Percentiles rank a stretch among this genome's conserved stretches.
These are phyloP conservation scores for Pythium apleroticum DNA, from an alignment of 352 stramenopile genomes.

Conservation along the genomic window DNA sequence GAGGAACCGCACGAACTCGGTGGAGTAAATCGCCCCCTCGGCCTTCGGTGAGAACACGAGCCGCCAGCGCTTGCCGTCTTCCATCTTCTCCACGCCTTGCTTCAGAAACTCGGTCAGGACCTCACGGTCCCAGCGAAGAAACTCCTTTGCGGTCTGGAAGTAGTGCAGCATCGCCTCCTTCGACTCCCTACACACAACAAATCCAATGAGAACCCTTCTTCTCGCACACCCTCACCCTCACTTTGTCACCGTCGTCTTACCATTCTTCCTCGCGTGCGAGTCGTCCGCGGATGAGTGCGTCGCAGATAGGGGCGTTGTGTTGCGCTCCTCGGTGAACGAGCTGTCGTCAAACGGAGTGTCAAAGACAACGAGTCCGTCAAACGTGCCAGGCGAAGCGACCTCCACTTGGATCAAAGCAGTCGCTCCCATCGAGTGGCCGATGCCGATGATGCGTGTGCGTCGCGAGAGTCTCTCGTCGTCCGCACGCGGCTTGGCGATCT, in stretches of 20 bases:
- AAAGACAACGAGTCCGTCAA: constrained; percentile 38
- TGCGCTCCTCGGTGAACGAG: not conserved
- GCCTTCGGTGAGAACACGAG: constrained; percentile 1
- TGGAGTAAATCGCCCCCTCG: constrained; percentile 14
- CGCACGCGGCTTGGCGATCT: constrained; percentile 15
- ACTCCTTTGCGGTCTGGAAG: constrained; percentile 4
- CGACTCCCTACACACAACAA: constrained; percentile 4
- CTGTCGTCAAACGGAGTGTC: constrained; percentile 21
- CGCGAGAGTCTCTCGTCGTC: constrained; percentile 10
- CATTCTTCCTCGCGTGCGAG: not conserved
- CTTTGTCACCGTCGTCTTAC: too few relatives aligned
- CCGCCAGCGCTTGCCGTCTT: constrained; percentile 10
- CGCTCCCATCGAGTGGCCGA: constrained; percentile 29
- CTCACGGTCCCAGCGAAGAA: constrained; percentile 11
- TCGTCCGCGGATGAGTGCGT: not conserved
- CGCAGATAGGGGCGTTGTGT: not conserved
- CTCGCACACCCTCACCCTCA: too few relatives aligned
- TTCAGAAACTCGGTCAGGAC: constrained; percentile 1
- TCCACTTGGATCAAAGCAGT: too few relatives aligned
- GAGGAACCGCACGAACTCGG: not conserved
- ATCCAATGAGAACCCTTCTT: too few relatives aligned
- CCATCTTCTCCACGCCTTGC: constrained; percentile 8
- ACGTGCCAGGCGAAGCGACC: constrained; percentile 37
- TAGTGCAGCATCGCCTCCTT: constrained; percentile 1
- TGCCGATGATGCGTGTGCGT: constrained; percentile 17